phyloP scores from a whole-genome alignment of 371 early-diverging fungal species.

The Apophysomyces sp. region DNA sequence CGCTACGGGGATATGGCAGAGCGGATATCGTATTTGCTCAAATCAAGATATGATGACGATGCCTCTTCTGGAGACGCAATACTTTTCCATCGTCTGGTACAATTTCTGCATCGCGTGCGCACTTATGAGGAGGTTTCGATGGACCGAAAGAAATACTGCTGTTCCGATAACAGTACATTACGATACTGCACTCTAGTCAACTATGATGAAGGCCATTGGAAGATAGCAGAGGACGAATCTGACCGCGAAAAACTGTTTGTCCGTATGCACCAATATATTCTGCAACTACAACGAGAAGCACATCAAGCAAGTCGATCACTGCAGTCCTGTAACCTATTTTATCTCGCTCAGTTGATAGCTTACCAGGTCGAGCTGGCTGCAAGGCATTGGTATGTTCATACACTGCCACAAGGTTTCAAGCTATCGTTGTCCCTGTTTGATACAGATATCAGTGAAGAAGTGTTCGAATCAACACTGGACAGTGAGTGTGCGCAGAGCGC shows the following conservation, averaged over 20 bases:
- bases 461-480: background rate
- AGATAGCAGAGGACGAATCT: conserved; percentile 1
- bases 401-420: background rate
- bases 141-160: background rate
- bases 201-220: background rate
- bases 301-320: conserved; percentile 1
- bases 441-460: conserved; percentile 1
- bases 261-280: conserved; percentile 8
- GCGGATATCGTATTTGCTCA: conserved; percentile 20
- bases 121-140: conserved; percentile 2
- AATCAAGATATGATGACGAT: conserved; percentile 1
- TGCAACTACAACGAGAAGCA: conserved; percentile 1
- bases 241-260: background rate
- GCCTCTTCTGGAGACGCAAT: conserved; percentile 2
- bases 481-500: background rate
- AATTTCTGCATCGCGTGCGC: conserved; percentile 6
- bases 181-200: conserved; percentile 4
- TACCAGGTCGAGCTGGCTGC: conserved; percentile 6
- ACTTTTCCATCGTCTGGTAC: conserved; percentile 2
- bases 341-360: background rate
- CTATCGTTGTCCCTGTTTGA: conserved; percentile 7
- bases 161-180: background rate
- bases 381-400: conserved; percentile 8
- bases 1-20: conserved; percentile 25
- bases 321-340: background rate